Evolutionary conservation across 2,329 filamentous ascomycete species (phyloP).

Genomic region (Pestalotiopsis sp.): DNA sequence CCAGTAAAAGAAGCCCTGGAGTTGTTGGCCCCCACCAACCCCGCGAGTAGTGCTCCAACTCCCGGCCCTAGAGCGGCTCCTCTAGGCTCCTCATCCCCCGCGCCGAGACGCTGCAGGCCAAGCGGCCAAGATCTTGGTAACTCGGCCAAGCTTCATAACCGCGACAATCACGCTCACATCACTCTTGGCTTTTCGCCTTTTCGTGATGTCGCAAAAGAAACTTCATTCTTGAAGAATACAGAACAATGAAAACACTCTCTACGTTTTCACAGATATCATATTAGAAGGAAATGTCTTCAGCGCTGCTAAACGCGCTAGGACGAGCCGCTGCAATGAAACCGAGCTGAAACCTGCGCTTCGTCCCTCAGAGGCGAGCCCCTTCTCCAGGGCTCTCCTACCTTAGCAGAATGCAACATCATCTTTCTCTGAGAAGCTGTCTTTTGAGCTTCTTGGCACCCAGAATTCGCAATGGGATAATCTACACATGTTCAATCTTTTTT

Average conservation of each 20-base stretch:
- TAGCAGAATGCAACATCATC: not conserved
- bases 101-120: not conserved
- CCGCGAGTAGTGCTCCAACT: not conserved
- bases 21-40: not conserved
- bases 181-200: not conserved
- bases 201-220: not conserved
- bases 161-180: not conserved
- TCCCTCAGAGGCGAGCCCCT: not conserved
- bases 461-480: not conserved
- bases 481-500: not conserved
- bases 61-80: too few relatives aligned
- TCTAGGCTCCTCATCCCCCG: not conserved
- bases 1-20: too few relatives aligned
- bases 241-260: not conserved
- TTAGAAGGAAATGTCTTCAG: not conserved
- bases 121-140: not conserved
- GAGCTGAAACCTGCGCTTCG: constrained; percentile 8
- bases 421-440: not conserved
- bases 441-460: not conserved
- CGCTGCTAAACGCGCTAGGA: not conserved
- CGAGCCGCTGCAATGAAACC: constrained; percentile 5
- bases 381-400: not conserved
- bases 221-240: not conserved
- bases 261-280: not conserved
- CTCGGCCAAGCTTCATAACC: not conserved